These are phyloP conservation scores for Tillandsia fasciculata DNA, from an alignment of 176 grass and related monocot species.

Conservation along the genomic window DNA sequence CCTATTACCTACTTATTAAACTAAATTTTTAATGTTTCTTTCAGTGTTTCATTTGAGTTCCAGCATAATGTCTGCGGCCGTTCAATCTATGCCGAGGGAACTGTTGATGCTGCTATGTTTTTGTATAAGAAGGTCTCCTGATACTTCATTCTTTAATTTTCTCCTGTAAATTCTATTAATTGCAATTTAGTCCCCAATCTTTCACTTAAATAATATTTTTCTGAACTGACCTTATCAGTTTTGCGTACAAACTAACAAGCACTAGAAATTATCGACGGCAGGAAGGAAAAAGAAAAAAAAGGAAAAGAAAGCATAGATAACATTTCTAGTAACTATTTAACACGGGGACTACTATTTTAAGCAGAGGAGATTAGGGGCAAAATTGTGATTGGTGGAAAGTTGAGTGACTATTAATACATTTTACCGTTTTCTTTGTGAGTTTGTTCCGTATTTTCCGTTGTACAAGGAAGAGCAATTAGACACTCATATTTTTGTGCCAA, in stretches of 20 bases:
- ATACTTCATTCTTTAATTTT: slow-evolving; percentile 1
- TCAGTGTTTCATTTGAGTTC: slow-evolving; percentile 90
- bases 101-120: slow-evolving; percentile 69
- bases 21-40: not conserved
- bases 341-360: not conserved
- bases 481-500: slow-evolving; percentile 12
- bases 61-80: slow-evolving; percentile 89
- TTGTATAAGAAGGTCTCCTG: slow-evolving; percentile 58
- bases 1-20: not conserved
- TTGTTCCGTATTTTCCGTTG: too few relatives aligned
- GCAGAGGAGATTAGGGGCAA: not conserved
- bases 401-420: too few relatives aligned
- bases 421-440: too few relatives aligned
- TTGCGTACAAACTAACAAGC: not conserved
- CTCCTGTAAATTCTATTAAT: too few relatives aligned
- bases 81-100: slow-evolving; percentile 78
- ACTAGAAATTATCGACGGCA: not conserved
- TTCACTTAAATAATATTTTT: too few relatives aligned
- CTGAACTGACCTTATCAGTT: not conserved
- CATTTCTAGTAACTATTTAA: too few relatives aligned
- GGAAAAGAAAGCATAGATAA: too few relatives aligned
- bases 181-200: too few relatives aligned
- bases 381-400: too few relatives aligned
- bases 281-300: too few relatives aligned
- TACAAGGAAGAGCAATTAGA: not conserved